Percentiles rank a stretch among this genome's conserved stretches.
phyloP scores from a whole-genome alignment of 768 basidiomycete genomes.

The Tricholoma terreum region DNA sequence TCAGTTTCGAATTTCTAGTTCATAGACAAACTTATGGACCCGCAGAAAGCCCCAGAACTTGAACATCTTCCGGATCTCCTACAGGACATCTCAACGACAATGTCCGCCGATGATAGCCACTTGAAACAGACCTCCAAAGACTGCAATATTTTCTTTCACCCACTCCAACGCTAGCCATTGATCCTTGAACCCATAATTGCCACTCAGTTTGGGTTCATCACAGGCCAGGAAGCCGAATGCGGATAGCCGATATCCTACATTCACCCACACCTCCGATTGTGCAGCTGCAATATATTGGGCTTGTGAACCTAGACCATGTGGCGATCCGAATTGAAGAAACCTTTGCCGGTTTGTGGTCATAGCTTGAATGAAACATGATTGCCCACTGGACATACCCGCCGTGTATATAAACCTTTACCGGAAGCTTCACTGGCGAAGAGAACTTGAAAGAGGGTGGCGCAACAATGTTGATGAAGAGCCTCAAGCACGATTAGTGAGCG shows the following conservation, averaged over 20 bases:
- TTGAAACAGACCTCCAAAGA: conserved; percentile 57
- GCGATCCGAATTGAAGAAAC: conserved; percentile 77
- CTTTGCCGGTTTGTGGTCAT: conserved; percentile 29
- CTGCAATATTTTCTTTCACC: conserved; percentile 62
- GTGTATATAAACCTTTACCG: conserved; percentile 75
- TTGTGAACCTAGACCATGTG: conserved; percentile 56
- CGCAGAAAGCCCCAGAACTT: conserved; percentile 69
- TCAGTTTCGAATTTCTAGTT: background rate
- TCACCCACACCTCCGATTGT: conserved; percentile 69
- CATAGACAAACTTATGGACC: conserved; percentile 33
- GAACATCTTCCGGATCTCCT: conserved; percentile 62
- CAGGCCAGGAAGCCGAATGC: conserved; percentile 75
- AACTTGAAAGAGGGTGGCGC: conserved; percentile 46
- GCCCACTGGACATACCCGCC: conserved; percentile 50
- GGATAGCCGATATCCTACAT: conserved; percentile 74
- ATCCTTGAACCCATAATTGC: conserved; percentile 85
- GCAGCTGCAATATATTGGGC: conserved; percentile 66
- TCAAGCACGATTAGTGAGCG: conserved; percentile 16
- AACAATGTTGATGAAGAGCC: conserved; percentile 65
- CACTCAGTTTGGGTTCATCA: conserved; percentile 55
- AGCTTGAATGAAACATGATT: background rate
- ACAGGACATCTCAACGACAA: background rate
- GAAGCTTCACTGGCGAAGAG: conserved; percentile 42
- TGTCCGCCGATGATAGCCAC: background rate
- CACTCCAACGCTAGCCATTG: conserved; percentile 77